Evolutionary conservation across 257 asterid genomes (phyloP), one percentile per base, ranked within the genome.

Genomic region (Solanum habrochaites): DNA sequence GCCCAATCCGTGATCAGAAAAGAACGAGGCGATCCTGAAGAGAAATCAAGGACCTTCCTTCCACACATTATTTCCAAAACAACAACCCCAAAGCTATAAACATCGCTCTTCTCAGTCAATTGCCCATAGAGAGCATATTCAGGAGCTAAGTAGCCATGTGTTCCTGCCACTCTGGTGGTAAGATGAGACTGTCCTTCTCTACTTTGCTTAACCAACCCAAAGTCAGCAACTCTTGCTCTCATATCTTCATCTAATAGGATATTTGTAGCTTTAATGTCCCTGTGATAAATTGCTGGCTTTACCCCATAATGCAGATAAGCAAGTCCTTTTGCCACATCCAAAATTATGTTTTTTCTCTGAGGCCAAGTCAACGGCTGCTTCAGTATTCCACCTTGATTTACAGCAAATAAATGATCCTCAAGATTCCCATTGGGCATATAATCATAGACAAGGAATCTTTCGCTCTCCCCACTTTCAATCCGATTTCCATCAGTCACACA

Each of bases 151-250:
- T 96, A 96, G 12, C 99, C 99, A 23, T 94, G 98, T 1, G 98
- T 96, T 58, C 99, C 99, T 2, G 99, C 99, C 18, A 95, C 98
- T 52, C 98, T 89, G 3, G 98, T 95, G 3, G 99, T 95, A 81
- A 96, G 91, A 91, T 96, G 98, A 29, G 98, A 96, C 62, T 94
- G 93, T 84, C 98, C 98, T 89, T 95, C 98, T 85, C 91, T 64
- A 80, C 91, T 94, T 80, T 94, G 95, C 87, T 90, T 95, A 1
- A 95, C 98, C 88, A 95, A 86, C 86, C 98, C 99, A 56, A 96
- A 96, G 90, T 96, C 99, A 1, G 98, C 99, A 21, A 96, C 98
- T 81, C 98, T 89, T 1, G 98, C 99, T 89, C 97, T 92, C 98
- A 95, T 93, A 52, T 93, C 98, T 35, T 82, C 90, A 66, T 95